Base-by-base conservation (phyloP, 352 stramenopile genomes). In the Peronospora tabacina region DNA sequence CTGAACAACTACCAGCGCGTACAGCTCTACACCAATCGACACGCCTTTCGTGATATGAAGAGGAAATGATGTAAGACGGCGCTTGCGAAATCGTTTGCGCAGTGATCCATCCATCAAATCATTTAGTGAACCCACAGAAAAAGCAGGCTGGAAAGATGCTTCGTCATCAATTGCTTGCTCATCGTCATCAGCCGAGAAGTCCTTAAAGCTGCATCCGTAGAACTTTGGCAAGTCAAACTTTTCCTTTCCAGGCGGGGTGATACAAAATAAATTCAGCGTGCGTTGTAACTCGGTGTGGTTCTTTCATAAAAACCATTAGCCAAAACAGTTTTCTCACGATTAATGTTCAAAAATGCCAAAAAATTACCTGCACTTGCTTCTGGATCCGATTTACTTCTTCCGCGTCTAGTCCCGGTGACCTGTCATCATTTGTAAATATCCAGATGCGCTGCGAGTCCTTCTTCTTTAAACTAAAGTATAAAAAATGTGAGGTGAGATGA, bases 371-470 rank as follows among this genome's bases (percentile, higher is more conserved):
- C 5, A 86, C 64, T 68, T 92, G 82, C 55, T 88, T 87, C 47
- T 84, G 70, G 39, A 89, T 59, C 13, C 76, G 76, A 1, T 62
- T 61, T 11, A 61, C 48, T 58, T 92, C 82, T 44, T 89, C 75
- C 6, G 49, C 55, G 28, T 87, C 74, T n/a, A 69, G 62, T 2
- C 59, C 45, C 6, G 59, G 37, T 7, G 71, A 73, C 15, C 44
- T 60, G 52, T 92, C 82, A 59, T 90, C 72, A 50, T 92, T 90
- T 22, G 82, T 92, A 50, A 92, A 89, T 44, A 90, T 73, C 82
- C 82, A 92, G 24, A 90, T 73, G n/a, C 76, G 78, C 53, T 92
- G 78, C 24, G 73, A 78, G 53, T 92, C 79, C 50, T 87, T 86
- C 59, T 88, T 87, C 56, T 89, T 90, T n/a, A 92, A 61, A 44